phyloP scores from a whole-genome alignment of 208 protist genomes.

The Strigomonas galati region DNA sequence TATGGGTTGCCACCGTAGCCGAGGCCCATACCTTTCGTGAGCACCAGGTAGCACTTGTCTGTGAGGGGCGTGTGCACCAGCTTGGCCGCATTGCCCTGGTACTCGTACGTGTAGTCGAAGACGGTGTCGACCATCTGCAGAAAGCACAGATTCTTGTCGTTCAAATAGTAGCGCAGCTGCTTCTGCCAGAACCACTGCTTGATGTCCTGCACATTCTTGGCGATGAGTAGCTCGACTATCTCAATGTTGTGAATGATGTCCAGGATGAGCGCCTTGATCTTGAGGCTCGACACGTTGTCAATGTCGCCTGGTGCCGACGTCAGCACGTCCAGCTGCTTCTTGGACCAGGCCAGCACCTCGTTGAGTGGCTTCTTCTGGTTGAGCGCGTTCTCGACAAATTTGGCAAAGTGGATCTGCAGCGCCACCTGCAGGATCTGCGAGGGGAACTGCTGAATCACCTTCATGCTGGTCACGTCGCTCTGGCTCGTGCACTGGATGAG shows the following conservation, averaged over 20 bases:
- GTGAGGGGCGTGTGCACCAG: slow-evolving; percentile 94
- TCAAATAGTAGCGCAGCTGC: slow-evolving; percentile 95
- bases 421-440: slow-evolving; percentile 90
- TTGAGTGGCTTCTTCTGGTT: slow-evolving; percentile 22
- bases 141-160: slow-evolving; percentile 47
- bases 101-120: slow-evolving; percentile 97
- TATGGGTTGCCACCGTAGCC: slow-evolving; percentile 97
- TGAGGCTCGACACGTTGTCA: slow-evolving; percentile 53
- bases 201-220: slow-evolving; percentile 35
- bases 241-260: slow-evolving; percentile 96
- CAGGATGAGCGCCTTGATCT: slow-evolving; percentile 94
- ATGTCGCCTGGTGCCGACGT: slow-evolving; percentile 47
- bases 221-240: slow-evolving; percentile 84
- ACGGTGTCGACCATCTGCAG: slow-evolving; percentile 92
- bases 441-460: slow-evolving; percentile 61
- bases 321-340: slow-evolving; percentile 61
- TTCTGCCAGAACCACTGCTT: slow-evolving; percentile 96
- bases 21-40: slow-evolving; percentile 96
- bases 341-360: slow-evolving; percentile 27
- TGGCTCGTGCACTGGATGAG: slow-evolving; percentile 56
- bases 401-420: slow-evolving; percentile 82
- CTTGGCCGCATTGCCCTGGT: slow-evolving; percentile 92
- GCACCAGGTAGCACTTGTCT: slow-evolving; percentile 95
- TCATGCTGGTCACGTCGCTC: slow-evolving; percentile 34
- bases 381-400: slow-evolving; percentile 64